phyloP scores from a whole-genome alignment of 2,329 filamentous ascomycete species.

The Trichoderma harzianum region DNA sequence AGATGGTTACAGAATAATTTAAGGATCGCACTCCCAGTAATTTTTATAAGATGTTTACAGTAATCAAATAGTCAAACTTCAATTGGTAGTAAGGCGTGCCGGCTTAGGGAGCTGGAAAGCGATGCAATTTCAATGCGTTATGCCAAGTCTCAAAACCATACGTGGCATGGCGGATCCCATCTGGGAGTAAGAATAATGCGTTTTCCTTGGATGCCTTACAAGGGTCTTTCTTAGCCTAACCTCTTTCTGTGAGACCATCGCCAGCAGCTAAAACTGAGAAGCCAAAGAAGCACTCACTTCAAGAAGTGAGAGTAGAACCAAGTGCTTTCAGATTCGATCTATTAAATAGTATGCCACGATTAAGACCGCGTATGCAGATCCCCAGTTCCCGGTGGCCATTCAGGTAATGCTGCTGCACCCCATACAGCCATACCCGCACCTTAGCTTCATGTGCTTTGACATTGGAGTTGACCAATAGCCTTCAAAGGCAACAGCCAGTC shows the following conservation, averaged over 20 bases:
- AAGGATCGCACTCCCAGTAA: too few relatives aligned
- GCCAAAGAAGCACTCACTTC: not conserved
- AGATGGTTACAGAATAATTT: too few relatives aligned
- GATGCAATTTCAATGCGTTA: not conserved
- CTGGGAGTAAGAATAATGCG: not conserved
- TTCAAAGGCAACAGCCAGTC: not conserved
- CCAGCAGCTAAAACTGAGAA: not conserved
- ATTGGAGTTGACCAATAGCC: not conserved
- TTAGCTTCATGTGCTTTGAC: too few relatives aligned
- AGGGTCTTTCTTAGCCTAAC: not conserved
- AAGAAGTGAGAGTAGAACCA: not conserved
- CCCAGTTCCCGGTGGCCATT: not conserved
- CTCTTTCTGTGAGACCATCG: not conserved
- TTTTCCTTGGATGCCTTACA: not conserved
- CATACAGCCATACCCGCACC: not conserved
- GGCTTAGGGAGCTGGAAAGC: not conserved
- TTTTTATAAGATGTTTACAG: not conserved
- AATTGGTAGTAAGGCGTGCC: not conserved
- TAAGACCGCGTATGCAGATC: not conserved
- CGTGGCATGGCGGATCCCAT: not conserved
- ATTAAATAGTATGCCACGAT: not conserved
- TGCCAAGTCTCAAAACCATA: not conserved
- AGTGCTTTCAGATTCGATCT: not conserved
- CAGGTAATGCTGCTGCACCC: not conserved
- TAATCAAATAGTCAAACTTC: not conserved